Conservation (phyloP, 176 grass and related monocot species). For the Bromus sterilis region DNA sequence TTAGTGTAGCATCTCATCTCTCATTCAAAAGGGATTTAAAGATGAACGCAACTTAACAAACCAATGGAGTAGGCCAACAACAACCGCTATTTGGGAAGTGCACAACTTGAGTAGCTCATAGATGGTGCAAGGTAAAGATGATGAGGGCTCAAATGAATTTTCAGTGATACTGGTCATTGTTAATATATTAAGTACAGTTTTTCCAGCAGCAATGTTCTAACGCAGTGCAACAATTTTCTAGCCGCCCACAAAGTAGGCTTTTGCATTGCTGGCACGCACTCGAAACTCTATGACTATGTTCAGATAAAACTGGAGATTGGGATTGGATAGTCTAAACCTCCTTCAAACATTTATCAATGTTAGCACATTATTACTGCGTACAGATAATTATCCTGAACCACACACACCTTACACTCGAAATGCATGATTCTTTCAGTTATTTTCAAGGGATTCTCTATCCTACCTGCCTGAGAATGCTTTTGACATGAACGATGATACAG, state of each 20-base stretch:
- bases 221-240: background rate
- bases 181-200: background rate
- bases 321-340: background rate
- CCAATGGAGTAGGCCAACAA: background rate
- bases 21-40: background rate
- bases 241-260: background rate
- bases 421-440: background rate
- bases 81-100: background rate
- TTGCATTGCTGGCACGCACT: background rate
- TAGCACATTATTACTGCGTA: background rate
- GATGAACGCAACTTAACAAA: background rate
- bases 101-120: background rate
- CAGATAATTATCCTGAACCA: background rate
- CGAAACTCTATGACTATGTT: background rate
- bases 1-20: too few species aligned
- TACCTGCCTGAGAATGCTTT: background rate
- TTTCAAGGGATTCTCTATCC: background rate
- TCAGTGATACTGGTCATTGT: background rate
- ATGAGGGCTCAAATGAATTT: background rate
- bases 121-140: background rate
- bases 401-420: slow-evolving; percentile 1
- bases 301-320: background rate
- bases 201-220: background rate
- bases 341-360: background rate
- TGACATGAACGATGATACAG: background rate